These are phyloP conservation scores for Albophoma yamanashiensis DNA, from an alignment of 2,329 filamentous ascomycete genomes.

Conservation along the genomic window DNA sequence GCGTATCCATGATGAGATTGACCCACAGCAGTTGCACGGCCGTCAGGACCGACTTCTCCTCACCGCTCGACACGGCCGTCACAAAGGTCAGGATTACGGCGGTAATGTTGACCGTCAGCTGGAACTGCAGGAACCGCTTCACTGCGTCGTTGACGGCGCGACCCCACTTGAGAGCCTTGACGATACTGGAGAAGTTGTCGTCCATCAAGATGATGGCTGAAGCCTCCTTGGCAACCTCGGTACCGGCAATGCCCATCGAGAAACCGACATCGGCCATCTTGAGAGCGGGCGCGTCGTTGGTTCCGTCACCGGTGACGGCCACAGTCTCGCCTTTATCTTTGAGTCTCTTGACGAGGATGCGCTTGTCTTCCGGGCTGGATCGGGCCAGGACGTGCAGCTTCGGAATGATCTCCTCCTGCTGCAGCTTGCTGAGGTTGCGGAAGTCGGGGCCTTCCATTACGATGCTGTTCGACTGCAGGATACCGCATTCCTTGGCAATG, in stretches of 20 bases:
- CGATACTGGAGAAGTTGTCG: conserved; percentile 79
- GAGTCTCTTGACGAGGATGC: conserved; percentile 58
- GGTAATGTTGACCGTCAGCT: conserved; percentile 84
- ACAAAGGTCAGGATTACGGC: conserved; percentile 82
- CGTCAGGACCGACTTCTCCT: conserved; percentile 67
- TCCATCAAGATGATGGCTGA: conserved; percentile 82
- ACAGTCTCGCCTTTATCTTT: conserved; percentile 68
- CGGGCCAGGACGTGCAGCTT: conserved; percentile 60
- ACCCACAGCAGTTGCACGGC: conserved; percentile 93
- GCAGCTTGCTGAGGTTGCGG: conserved; percentile 54
- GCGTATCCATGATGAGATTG: conserved; percentile 95
- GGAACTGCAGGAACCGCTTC: conserved; percentile 67
- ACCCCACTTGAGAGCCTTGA: conserved; percentile 75
- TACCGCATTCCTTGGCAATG: conserved; percentile 70
- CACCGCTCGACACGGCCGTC: conserved; percentile 61
- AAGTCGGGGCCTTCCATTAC: conserved; percentile 74
- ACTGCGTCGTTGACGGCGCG: conserved; percentile 68
- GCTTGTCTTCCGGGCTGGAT: conserved; percentile 69
- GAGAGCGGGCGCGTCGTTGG: conserved; percentile 72
- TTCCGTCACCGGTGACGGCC: conserved; percentile 74
- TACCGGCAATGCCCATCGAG: conserved; percentile 77
- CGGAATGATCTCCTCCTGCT: conserved; percentile 59
- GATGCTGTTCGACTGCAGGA: conserved; percentile 54
- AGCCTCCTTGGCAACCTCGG: conserved; percentile 76
- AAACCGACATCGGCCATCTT: conserved; percentile 77